Conservation (phyloP, 108 stramenopile genomes). For the Parmales sp. region DNA sequence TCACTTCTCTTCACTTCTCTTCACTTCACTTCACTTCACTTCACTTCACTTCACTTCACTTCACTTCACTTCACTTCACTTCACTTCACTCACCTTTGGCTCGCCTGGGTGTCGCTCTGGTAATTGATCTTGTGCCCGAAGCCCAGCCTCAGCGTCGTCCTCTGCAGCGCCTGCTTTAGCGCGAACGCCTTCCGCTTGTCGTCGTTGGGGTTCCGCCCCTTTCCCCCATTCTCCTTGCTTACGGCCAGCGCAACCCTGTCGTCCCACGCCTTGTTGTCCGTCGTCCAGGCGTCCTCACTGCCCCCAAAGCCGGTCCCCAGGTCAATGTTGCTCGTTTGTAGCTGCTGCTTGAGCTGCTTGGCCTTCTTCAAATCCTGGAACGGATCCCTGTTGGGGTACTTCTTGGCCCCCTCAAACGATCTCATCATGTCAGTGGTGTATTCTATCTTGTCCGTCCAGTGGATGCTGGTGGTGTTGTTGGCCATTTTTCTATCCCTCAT, state of each 20-base stretch:
- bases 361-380: slow-evolving; percentile 1
- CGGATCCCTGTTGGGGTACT: not conserved
- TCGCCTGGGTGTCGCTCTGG: too few relatives aligned
- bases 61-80: too few relatives aligned
- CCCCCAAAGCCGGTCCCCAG: not conserved
- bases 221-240: too few relatives aligned
- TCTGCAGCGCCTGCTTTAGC: not conserved
- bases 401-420: not conserved
- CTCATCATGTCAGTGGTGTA: slow-evolving; percentile 3
- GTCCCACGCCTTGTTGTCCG: not conserved
- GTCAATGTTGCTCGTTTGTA: slow-evolving; percentile 1
- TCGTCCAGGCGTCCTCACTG: not conserved
- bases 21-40: too few relatives aligned
- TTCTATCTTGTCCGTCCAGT: slow-evolving; percentile 1
- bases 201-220: too few relatives aligned
- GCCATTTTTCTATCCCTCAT: slow-evolving; percentile 6
- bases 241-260: not conserved
- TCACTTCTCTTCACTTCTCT: too few relatives aligned
- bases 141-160: slow-evolving; percentile 1
- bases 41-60: too few relatives aligned
- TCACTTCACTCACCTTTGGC: too few relatives aligned
- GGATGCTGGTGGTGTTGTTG: not conserved
- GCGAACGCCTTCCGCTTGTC: not conserved
- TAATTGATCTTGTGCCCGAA: too few relatives aligned
- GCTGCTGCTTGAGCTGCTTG: slow-evolving; percentile 6